Conservation (phyloP, 1,284 basidiomycete genomes). For the Boletus semigastroideus region DNA sequence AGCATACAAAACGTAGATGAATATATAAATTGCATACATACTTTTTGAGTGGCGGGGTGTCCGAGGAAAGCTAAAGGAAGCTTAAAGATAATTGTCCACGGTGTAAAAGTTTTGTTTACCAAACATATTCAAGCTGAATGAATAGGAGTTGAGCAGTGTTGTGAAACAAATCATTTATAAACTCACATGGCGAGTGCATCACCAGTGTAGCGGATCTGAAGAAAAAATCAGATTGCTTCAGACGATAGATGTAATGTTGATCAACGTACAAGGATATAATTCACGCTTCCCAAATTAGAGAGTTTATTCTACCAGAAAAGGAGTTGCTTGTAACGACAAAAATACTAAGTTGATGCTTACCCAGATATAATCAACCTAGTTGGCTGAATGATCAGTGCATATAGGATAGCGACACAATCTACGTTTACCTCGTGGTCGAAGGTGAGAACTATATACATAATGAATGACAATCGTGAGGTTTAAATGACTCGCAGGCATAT, state of each 20-base stretch:
- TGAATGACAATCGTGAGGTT: neutral
- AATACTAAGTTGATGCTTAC: constrained; percentile 2
- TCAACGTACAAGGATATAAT: constrained; percentile 11
- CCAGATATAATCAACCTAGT: constrained; percentile 14
- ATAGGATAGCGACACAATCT: neutral
- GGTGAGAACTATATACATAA: neutral
- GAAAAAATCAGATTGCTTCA: neutral
- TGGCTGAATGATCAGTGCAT: neutral
- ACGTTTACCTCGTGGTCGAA: constrained; percentile 3
- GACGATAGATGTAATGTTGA: neutral
- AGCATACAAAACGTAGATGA: neutral
- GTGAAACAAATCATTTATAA: neutral
- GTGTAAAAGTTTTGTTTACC: neutral
- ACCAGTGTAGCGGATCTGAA: constrained; percentile 19
- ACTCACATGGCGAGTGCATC: constrained; percentile 18
- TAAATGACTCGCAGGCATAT: too few species aligned
- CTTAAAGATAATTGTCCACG: neutral
- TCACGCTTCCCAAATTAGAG: constrained; percentile 6
- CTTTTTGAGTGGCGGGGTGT: constrained; percentile 6
- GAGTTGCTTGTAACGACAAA: neutral
- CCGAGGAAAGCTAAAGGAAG: constrained; percentile 13
- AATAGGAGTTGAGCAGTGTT: neutral
- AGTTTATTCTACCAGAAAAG: neutral
- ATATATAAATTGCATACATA: constrained; percentile 7
- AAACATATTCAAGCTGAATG: constrained; percentile 16